Percentiles rank a stretch among this genome's conserved stretches.
Conservation (phyloP, 345 rosid genomes). For the Eucalyptus victrix region DNA sequence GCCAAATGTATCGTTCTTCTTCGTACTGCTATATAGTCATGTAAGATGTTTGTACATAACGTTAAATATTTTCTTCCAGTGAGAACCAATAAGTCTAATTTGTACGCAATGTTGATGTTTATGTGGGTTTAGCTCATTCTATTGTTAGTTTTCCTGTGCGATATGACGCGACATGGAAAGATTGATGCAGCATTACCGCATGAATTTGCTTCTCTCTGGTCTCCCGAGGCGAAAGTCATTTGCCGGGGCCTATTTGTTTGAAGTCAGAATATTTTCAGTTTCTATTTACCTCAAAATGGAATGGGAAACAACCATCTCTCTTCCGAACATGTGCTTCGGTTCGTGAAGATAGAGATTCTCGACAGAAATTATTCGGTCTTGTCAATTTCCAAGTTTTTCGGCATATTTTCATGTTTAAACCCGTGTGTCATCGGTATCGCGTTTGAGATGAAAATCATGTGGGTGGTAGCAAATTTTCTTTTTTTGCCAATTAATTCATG, state of each 20-base stretch:
- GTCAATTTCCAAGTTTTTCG: background rate
- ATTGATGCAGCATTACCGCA: background rate
- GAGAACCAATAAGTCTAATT: background rate
- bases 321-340: background rate
- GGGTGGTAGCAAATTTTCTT: no score
- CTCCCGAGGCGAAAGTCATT: background rate
- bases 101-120: background rate
- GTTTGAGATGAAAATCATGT: background rate
- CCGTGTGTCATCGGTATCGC: background rate
- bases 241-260: background rate
- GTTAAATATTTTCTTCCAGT: background rate
- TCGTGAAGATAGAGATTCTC: background rate
- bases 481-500: no score
- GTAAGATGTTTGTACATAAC: background rate
- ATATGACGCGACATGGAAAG: background rate
- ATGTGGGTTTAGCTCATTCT: background rate
- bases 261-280: background rate
- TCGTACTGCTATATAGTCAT: background rate
- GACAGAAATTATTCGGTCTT: background rate
- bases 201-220: background rate
- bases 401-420: background rate
- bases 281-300: background rate
- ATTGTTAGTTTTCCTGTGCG: background rate
- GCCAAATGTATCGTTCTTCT: background rate
- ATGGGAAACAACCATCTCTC: background rate